Evolutionary conservation across 179 eudicot species (phyloP).

Genomic region (Beta macrorhiza): DNA sequence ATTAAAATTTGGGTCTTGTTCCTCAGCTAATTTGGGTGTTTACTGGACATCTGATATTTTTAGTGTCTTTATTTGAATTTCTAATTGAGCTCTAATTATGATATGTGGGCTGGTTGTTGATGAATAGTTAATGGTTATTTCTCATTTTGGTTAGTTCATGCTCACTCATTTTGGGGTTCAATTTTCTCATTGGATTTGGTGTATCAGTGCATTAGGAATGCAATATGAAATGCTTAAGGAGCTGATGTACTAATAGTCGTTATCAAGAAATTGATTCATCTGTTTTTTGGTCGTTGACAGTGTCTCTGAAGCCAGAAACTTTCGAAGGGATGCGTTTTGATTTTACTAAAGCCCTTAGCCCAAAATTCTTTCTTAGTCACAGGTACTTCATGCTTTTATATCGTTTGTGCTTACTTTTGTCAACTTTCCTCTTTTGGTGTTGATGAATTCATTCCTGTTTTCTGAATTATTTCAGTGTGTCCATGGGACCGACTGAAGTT

Average conservation of each 20-base stretch:
- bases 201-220: background rate
- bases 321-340: conserved; percentile 96
- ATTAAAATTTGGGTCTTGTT: background rate
- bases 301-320: conserved; percentile 88
- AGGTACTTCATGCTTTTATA: conserved; percentile 43
- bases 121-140: background rate
- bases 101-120: background rate
- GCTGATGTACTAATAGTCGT: background rate
- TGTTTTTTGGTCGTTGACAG: conserved; percentile 41
- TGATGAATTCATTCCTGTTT: background rate
- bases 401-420: conserved; percentile 5
- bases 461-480: conserved; percentile 42
- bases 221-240: background rate
- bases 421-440: background rate
- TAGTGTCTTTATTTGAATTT: background rate
- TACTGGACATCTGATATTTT: background rate
- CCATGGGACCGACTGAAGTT: conserved; percentile 90
- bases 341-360: conserved; percentile 80
- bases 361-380: conserved; percentile 82
- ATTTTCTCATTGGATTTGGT: background rate
- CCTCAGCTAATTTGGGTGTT: background rate
- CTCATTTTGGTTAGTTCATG: background rate
- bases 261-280: background rate
- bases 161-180: background rate
- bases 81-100: background rate